Conservation (phyloP, 352 stramenopile genomes). For the Blastocystis sp. region DNA sequence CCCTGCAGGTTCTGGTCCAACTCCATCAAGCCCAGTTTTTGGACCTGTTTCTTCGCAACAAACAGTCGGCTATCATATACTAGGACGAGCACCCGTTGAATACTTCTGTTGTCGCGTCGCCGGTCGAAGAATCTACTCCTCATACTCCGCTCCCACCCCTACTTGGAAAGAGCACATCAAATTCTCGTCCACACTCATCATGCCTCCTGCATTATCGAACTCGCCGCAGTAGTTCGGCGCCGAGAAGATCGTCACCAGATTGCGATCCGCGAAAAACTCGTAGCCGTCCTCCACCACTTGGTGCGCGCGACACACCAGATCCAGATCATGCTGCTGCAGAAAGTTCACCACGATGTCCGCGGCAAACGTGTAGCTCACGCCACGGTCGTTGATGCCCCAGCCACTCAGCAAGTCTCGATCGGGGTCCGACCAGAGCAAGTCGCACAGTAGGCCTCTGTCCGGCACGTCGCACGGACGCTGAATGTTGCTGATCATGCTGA, state of each 20-base stretch:
- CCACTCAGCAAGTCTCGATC: slow-evolving; percentile 94
- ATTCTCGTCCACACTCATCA: slow-evolving; percentile 79
- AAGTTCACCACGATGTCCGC: slow-evolving; percentile 96
- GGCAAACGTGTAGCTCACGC: slow-evolving; percentile 95
- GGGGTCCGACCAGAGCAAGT: slow-evolving; percentile 96
- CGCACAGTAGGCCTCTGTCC: slow-evolving; percentile 91
- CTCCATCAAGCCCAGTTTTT: not conserved
- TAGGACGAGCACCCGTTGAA: slow-evolving; percentile 44
- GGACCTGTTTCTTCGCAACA: not conserved
- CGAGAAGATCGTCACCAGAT: slow-evolving; percentile 77
- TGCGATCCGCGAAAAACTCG: slow-evolving; percentile 77
- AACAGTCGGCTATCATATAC: slow-evolving; percentile 21
- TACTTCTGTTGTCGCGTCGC: slow-evolving; percentile 62
- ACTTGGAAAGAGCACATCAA: slow-evolving; percentile 80
- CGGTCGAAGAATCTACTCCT: slow-evolving; percentile 38
- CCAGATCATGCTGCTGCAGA: slow-evolving; percentile 91
- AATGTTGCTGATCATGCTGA: slow-evolving; percentile 78
- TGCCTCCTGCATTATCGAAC: slow-evolving; percentile 79
- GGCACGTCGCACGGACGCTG: slow-evolving; percentile 77
- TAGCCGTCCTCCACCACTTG: slow-evolving; percentile 86
- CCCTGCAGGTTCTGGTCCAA: not conserved
- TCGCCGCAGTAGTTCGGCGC: slow-evolving; percentile 74
- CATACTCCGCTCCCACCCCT: not conserved
- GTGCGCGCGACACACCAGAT: slow-evolving; percentile 93
- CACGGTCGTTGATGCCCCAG: slow-evolving; percentile 95